These are phyloP conservation scores for rapeseed (Brassica napus) DNA, from an alignment of 345 rosid genomes.

Conservation along the genomic window DNA sequence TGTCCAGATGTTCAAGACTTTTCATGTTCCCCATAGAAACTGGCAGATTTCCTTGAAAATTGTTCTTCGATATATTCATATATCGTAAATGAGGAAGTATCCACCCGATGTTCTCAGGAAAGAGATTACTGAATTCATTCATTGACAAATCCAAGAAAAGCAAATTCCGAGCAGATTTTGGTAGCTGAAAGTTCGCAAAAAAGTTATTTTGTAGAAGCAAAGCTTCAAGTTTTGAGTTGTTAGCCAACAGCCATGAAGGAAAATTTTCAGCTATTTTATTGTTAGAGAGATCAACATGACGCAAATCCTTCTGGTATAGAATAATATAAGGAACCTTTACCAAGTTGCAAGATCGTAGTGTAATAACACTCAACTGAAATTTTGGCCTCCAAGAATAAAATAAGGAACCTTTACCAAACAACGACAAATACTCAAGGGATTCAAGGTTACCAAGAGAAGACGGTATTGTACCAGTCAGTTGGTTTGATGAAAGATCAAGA, in stretches of 20 bases:
- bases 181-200: not conserved
- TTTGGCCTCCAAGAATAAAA: not conserved
- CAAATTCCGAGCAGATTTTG: not conserved
- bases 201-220: not conserved
- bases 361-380: not conserved
- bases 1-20: not conserved
- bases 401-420: not conserved
- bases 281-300: not conserved
- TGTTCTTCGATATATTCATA: not conserved
- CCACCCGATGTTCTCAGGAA: not conserved
- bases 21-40: not conserved
- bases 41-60: not conserved
- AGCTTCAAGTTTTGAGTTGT: not conserved
- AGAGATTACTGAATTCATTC: not conserved
- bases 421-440: not conserved
- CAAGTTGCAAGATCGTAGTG: not conserved
- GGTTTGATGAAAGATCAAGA: not conserved
- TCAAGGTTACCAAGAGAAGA: not conserved
- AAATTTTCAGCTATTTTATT: not conserved
- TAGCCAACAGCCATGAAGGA: not conserved
- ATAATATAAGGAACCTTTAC: not conserved
- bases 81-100: not conserved
- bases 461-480: not conserved
- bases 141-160: not conserved
- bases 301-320: not conserved